Base-by-base conservation (phyloP, 805 yeast genomes). In the Wickerhamomyces pijperi region DNA sequence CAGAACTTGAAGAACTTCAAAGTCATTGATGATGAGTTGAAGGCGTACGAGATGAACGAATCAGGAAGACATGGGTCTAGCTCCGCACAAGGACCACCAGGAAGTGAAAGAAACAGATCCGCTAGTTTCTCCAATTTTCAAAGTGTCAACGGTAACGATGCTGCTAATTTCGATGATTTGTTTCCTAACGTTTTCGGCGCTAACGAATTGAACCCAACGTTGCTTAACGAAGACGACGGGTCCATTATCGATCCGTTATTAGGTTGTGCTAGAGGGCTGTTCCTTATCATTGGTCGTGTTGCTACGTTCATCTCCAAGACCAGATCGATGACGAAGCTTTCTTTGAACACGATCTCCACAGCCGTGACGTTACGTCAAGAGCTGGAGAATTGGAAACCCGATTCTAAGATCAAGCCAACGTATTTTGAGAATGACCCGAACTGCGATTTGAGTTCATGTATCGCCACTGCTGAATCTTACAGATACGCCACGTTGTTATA, bases 391-490 rank as follows among this genome's bases (percentile, higher is more conserved):
- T 79, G 86, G 86, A 63, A 63, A 46, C 80, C 84, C 3, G 60
- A 64, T 3, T 35, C 44, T 9, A 42, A 44, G 11, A 41, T 48
- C 31, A 58, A 63, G 19, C 41, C 39, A 11, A 53, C 68, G 2
- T 50, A 65, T 9, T 53, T 59, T 13, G 58, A 64, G 53, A 39
- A 67, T 36, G 73, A 70, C 43, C 65, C 72, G 5, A 55, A 63
- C 2, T 71, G 78, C 63, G 85, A 78, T 46, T 50, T 74, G 23
- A 59, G 78, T 4, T 70, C 80, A 9, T 74, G 81, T 42, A 63
- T 79, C 19, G 72, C 83, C 2, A 78, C 84, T 1, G 84, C 85
- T 2, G 85, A 78, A 49, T 79, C 84, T 0, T 79, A 78, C 54
- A 52, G 82, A 32, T 75, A 65, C 52, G 68, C 83, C 1, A 65